These are phyloP conservation scores for Aspergillus diversus DNA, from an alignment of 495 filamentous ascomycete genomes.

Conservation along the genomic window DNA sequence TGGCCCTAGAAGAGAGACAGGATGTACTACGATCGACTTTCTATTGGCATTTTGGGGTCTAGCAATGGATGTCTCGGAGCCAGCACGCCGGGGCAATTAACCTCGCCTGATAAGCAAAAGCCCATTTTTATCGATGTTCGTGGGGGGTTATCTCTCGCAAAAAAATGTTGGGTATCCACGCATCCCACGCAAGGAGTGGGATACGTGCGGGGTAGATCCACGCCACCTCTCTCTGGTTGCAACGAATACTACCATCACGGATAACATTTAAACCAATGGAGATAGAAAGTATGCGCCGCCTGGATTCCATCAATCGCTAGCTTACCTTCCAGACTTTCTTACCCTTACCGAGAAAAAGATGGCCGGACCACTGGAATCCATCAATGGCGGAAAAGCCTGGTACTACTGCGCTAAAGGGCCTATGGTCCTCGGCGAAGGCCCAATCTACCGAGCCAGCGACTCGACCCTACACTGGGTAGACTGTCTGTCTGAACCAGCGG, in stretches of 20 bases:
- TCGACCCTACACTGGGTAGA: conserved; percentile 35
- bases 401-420: conserved; percentile 27
- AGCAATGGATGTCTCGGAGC: not conserved
- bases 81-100: not conserved
- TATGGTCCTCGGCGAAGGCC: conserved; percentile 34
- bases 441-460: conserved; percentile 30
- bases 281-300: not conserved
- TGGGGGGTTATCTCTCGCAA: not conserved
- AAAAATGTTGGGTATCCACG: not conserved
- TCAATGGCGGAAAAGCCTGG: conserved; percentile 15
- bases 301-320: no score
- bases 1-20: no score
- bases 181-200: not conserved
- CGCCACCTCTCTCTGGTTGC: not conserved
- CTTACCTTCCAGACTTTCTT: not conserved
- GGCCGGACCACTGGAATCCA: not conserved
- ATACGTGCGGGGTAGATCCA: not conserved
- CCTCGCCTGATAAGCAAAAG: not conserved
- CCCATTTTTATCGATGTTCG: not conserved
- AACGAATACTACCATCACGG: not conserved
- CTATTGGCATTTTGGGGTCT: not conserved
- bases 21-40: no score
- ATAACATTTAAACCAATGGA: not conserved
- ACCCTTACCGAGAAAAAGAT: conserved; percentile 31
- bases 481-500: conserved; percentile 26